Conservation (phyloP, 2,329 filamentous ascomycete genomes). For the Arthroderma sp. region DNA sequence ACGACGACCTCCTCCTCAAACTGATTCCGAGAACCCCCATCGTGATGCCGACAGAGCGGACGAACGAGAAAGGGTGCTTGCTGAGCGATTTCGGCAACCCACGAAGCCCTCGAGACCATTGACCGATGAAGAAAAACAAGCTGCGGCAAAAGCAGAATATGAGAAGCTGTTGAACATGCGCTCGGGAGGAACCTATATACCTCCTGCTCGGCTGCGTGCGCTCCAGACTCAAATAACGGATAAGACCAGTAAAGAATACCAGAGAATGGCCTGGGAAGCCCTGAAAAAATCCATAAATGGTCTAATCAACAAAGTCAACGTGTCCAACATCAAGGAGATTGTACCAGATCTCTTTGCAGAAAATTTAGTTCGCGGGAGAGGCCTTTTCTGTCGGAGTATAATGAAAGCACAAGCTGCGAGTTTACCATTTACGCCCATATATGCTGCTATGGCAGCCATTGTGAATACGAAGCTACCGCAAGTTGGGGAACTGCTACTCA, state of each 20-base stretch:
- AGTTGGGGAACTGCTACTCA: conserved; percentile 80
- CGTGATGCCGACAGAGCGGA: conserved; percentile 37
- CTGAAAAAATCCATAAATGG: conserved; percentile 98
- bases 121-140: conserved; percentile 72
- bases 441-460: conserved; percentile 88
- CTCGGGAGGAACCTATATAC: conserved; percentile 92
- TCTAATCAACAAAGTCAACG: conserved; percentile 97
- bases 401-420: conserved; percentile 98
- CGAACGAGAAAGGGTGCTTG: conserved; percentile 37
- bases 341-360: conserved; percentile 92
- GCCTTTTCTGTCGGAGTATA: conserved; percentile 86
- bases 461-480: conserved; percentile 95
- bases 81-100: conserved; percentile 41
- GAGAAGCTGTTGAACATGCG: conserved; percentile 84
- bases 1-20: conserved; percentile 35
- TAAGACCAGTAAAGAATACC: conserved; percentile 90
- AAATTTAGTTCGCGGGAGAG: conserved; percentile 81
- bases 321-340: conserved; percentile 94
- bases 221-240: conserved; percentile 95
- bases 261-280: conserved; percentile 98
- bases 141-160: conserved; percentile 80
- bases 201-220: conserved; percentile 75
- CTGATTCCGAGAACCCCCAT: conserved; percentile 24
- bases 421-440: conserved; percentile 90
- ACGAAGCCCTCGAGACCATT: conserved; percentile 40